Evolutionary conservation across 352 stramenopile genomes (phyloP), one percentile per base, ranked within the genome.

Genomic region (Globisporangium echinulatum): DNA sequence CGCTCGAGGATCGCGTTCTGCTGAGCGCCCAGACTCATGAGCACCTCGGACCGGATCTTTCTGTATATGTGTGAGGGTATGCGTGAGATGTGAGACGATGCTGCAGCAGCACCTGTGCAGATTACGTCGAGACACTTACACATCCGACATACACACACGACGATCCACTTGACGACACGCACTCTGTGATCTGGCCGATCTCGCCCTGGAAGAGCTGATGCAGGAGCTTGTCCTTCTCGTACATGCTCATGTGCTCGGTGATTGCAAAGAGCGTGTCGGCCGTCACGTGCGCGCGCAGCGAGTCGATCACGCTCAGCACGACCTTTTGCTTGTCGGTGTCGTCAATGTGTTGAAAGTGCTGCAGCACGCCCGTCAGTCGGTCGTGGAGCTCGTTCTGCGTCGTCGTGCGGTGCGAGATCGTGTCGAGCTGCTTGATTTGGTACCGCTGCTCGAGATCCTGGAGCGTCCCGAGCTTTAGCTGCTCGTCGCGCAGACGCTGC

Each of bases 1-100:
- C 71, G 66, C 54, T 89, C 75, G n/a, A 87, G 61, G 50, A 87
- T 85, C 42, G 75, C 79, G 38, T 78, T 76, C 14, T 87, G 77
- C n/a, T 86, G 75, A 6, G 66, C 75, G 25, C 66, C 82, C 2
- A 77, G 77, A n/a, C 77, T 79, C 13, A 73, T 53, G 0, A 82
- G 48, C 46, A 81, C 68, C 47, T 87, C 72, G 3, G 66, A 62
- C 17, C 78, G 72, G 42, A 87, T 82, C 53, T 78, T 75, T 6
- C 79, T 89, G 49, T 48, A 47, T 33, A 52, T 17, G 55, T 7
- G 47, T 43, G 39, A 11, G 17, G 49, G 46, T 2, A 19, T 25
- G 46, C 5, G 46, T 50, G 46, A 25, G 25, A 25, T 25, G 25
- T 25, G 25, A 25, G 25, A 25, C 25, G 25, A 25, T 25, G 25